Base-by-base conservation (phyloP, 805 yeast genomes). In the Saccharomycopsis sp. region DNA sequence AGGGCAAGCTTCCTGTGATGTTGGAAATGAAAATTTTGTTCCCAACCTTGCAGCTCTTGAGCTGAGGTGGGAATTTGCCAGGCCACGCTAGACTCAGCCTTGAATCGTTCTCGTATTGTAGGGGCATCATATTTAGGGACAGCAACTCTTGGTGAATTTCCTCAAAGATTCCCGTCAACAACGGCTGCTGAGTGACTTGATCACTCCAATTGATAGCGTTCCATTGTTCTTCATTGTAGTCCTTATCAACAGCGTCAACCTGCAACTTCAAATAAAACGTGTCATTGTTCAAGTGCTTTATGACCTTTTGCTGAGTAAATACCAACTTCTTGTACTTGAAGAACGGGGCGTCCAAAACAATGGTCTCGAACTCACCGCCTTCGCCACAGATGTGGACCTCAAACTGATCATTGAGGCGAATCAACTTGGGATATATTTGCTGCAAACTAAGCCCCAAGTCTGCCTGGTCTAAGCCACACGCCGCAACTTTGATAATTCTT, bases 371-470 rank as follows among this genome's bases (percentile, higher is more conserved):
- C 59, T 92, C 99, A 1, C 99, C 99, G 25, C 99, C 99, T 64
- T 92, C 99, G 10, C 99, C 99, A 63, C 98, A 92, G 0, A 92
- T 77, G 57, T 89, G 96, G 10, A 88, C 83, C 2, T 88, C 94
- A 60, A 74, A 88, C 58, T 64, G 61, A 7, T 56, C 45, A 56
- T 87, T 80, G 46, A 88, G 62, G 30, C 64, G 63, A 9, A 64
- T 48, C 55, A 92, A 58, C 0, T 63, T 69, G 1, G 85, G 81
- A 41, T 69, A 71, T 48, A 80, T 63, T 46, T 82, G 71, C 4
- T 67, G 71, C 32, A 92, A 63, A 2, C 78, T 63, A 56, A 72
- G 70, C 2, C 94, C 94, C 46, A 92, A 62, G 59, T 87, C 83
- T 1, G 54, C 55, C 12, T 69, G 67, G 42, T 71, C 67, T 37